phyloP scores from a whole-genome alignment of 108 stramenopile species.

The Pseudonitzschia pungens region DNA sequence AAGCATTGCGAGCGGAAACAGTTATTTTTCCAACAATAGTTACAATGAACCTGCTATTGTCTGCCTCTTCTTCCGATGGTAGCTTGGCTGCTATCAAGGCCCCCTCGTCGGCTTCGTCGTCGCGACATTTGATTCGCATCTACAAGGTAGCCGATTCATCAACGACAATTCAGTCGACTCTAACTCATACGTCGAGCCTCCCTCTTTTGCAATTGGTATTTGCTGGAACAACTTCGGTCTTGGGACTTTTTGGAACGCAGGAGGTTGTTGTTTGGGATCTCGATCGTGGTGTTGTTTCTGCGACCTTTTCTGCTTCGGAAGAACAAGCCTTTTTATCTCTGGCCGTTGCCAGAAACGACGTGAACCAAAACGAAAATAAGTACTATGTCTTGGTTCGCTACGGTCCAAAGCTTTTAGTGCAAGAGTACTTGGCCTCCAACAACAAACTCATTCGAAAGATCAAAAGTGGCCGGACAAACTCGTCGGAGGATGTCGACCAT shows the following conservation, averaged over 20 bases:
- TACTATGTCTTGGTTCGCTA: constrained; percentile 30
- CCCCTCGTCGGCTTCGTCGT: constrained; percentile 8
- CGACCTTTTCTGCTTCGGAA: constrained; percentile 23
- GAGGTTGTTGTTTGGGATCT: constrained; percentile 48
- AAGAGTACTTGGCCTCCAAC: constrained; percentile 34
- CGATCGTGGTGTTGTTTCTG: constrained; percentile 48
- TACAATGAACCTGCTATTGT: constrained; percentile 18
- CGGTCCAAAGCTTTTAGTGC: constrained; percentile 29
- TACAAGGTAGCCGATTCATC: constrained; percentile 26
- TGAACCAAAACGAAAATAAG: not conserved
- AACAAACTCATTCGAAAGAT: constrained; percentile 40
- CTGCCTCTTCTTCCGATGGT: constrained; percentile 30
- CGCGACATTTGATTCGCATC: constrained; percentile 28
- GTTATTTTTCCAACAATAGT: not conserved
- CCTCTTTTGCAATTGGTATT: constrained; percentile 27
- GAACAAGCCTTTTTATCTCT: constrained; percentile 24
- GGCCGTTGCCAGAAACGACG: not conserved
- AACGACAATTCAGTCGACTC: constrained; percentile 31
- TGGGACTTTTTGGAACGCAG: constrained; percentile 26
- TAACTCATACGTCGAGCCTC: constrained; percentile 20
- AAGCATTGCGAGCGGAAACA: too few species aligned
- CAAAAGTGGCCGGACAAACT: constrained; percentile 36
- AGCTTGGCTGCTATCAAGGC: constrained; percentile 28
- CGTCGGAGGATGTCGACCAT: not conserved
- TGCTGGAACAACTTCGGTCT: constrained; percentile 23